Evolutionary conservation across 1,139 yeast species (phyloP).

Genomic region (Zygosaccharomyces pseudobailii): DNA sequence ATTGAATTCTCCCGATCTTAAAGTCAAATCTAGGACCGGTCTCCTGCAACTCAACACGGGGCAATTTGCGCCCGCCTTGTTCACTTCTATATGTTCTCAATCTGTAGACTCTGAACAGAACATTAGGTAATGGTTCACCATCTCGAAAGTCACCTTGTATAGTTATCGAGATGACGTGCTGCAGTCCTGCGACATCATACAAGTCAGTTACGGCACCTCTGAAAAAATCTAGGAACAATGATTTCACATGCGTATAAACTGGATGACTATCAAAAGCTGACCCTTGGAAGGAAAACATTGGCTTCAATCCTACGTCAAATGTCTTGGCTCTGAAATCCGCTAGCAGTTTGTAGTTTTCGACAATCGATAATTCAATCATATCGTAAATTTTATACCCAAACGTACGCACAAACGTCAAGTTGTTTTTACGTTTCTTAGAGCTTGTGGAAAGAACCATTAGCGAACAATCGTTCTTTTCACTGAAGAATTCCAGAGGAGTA

Average conservation of each 20-base stretch:
- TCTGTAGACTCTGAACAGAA: constrained; percentile 87
- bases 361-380: constrained; percentile 84
- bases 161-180: constrained; percentile 80
- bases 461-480: constrained; percentile 91
- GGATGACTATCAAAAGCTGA: constrained; percentile 89
- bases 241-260: constrained; percentile 76
- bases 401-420: constrained; percentile 80
- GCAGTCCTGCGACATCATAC: constrained; percentile 93
- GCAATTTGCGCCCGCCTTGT: constrained; percentile 61
- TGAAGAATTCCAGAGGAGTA: constrained; percentile 78
- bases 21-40: constrained; percentile 96
- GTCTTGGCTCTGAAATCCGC: constrained; percentile 77
- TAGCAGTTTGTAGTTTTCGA: constrained; percentile 63
- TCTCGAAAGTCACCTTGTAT: constrained; percentile 71
- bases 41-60: constrained; percentile 91
- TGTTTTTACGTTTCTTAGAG: constrained; percentile 92
- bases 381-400: constrained; percentile 88
- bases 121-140: constrained; percentile 69
- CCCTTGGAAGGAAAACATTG: constrained; percentile 92
- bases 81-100: constrained; percentile 76
- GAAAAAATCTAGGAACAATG: constrained; percentile 85
- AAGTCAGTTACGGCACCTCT: constrained; percentile 79
- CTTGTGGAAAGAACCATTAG: constrained; percentile 74
- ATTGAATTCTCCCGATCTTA: constrained; percentile 78
- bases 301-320: constrained; percentile 85